phyloP scores from a whole-genome alignment of 1,284 basidiomycete species.

The Pholiota adiposa region DNA sequence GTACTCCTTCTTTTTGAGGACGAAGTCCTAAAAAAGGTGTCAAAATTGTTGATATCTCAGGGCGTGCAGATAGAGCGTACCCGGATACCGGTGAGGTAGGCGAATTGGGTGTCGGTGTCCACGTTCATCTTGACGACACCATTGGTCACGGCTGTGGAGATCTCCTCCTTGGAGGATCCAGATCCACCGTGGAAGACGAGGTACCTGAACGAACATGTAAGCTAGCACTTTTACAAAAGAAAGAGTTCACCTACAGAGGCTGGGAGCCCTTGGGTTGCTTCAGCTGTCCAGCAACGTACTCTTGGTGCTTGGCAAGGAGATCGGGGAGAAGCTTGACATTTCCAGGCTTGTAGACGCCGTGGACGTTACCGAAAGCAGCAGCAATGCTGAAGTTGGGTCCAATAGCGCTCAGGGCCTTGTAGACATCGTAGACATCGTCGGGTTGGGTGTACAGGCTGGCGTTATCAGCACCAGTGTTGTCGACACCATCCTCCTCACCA shows the following conservation, averaged over 20 bases:
- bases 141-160: conserved; percentile 87
- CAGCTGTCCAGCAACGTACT: conserved; percentile 74
- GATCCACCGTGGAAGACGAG: conserved; percentile 99
- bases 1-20: conserved; percentile 85
- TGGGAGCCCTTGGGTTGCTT: conserved; percentile 59
- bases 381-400: conserved; percentile 97
- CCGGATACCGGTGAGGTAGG: conserved; percentile 90
- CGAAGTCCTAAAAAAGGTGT: conserved; percentile 65
- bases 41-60: too few species aligned
- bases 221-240: not conserved
- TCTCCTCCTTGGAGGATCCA: conserved; percentile 97
- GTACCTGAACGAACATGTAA: conserved; percentile 58
- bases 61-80: too few species aligned
- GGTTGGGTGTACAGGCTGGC: conserved; percentile 96
- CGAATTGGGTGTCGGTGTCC: conserved; percentile 93
- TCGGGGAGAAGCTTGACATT: conserved; percentile 94
- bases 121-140: conserved; percentile 99
- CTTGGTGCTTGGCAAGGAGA: conserved; percentile 93
- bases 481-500: conserved; percentile 99
- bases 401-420: conserved; percentile 83
- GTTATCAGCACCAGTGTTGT: conserved; percentile 96
- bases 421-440: conserved; percentile 94
- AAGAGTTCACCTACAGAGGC: conserved; percentile 69
- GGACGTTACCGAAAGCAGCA: conserved; percentile 96
- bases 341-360: conserved; percentile 95